Evolutionary conservation across 331 rosid species (phyloP).

Genomic region (Erythrophleum ivorense): DNA sequence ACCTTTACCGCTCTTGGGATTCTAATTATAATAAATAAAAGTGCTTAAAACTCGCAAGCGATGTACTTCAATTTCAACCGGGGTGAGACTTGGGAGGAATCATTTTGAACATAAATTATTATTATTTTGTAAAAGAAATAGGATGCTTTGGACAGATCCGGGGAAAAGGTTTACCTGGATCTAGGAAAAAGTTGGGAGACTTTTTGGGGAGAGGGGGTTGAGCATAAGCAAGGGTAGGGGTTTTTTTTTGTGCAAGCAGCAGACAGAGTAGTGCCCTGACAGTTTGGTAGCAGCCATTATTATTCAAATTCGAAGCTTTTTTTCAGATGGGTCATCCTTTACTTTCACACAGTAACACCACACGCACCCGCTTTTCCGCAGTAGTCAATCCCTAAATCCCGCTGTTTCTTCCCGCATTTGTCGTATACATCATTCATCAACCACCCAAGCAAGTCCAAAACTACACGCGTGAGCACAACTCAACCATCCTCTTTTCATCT

Average conservation of each 20-base stretch:
- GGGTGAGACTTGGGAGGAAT: too few species aligned
- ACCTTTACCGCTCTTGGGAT: neutral
- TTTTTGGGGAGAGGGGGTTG: neutral
- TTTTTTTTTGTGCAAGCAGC: neutral
- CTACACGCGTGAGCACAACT: too few species aligned
- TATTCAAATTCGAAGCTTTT: conserved; percentile 23
- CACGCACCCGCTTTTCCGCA: conserved; percentile 4
- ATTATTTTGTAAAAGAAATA: too few species aligned
- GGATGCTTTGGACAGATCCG: too few species aligned
- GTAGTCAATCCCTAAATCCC: neutral
- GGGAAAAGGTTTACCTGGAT: too few species aligned
- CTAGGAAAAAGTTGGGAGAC: neutral
- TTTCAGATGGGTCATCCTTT: conserved; percentile 29
- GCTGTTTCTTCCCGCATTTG: neutral
- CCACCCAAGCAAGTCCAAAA: too few species aligned
- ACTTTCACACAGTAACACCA: conserved; percentile 2
- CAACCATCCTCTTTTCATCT: neutral
- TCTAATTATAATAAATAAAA: neutral
- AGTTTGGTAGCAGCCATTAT: conserved; percentile 38
- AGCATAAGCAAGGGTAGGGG: too few species aligned
- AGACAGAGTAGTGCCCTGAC: conserved; percentile 27
- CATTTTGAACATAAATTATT: too few species aligned
- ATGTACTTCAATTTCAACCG: too few species aligned
- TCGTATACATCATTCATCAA: too few species aligned
- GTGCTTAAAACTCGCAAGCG: too few species aligned